Percentiles rank a stretch among this genome's conserved stretches.
These are phyloP conservation scores for Cnidoscolus chayamansa DNA, from an alignment of 441 rosid genomes.

Conservation along the genomic window DNA sequence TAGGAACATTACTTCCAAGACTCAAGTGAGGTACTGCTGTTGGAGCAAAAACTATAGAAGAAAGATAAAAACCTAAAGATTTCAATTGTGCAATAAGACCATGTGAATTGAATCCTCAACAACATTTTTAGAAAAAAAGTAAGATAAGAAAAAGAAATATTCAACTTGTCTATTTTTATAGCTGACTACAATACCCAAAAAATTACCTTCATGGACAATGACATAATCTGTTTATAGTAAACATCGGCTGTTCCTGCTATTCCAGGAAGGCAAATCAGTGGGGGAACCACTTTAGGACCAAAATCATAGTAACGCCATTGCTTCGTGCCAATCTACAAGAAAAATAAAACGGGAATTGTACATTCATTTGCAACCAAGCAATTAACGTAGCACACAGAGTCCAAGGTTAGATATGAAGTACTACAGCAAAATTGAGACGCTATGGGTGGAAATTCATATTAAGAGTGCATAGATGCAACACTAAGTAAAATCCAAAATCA, in stretches of 20 bases:
- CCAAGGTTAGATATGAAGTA: neutral
- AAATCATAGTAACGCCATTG: conserved; percentile 98
- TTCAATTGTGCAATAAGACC: neutral
- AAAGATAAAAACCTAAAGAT: neutral
- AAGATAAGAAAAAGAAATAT: neutral
- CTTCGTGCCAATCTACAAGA: conserved; percentile 77
- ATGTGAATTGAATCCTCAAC: neutral
- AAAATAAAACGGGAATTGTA: neutral
- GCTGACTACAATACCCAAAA: neutral
- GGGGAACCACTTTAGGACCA: conserved; percentile 95
- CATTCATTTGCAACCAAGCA: neutral
- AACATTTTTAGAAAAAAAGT: neutral
- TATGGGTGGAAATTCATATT: neutral
- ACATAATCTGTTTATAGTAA: conserved; percentile 91
- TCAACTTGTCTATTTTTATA: neutral
- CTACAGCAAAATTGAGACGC: neutral
- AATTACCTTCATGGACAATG: conserved; percentile 84
- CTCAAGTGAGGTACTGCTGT: neutral
- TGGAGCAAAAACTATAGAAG: neutral
- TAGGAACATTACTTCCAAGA: no score
- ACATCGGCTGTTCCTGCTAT: conserved; percentile 98
- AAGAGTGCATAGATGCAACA: neutral
- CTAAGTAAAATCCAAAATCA: neutral
- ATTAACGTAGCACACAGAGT: neutral
- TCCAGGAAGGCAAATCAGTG: conserved; percentile 95